phyloP scores from a whole-genome alignment of 2,329 filamentous ascomycete species.

The Basipetospora chlamydospora region DNA sequence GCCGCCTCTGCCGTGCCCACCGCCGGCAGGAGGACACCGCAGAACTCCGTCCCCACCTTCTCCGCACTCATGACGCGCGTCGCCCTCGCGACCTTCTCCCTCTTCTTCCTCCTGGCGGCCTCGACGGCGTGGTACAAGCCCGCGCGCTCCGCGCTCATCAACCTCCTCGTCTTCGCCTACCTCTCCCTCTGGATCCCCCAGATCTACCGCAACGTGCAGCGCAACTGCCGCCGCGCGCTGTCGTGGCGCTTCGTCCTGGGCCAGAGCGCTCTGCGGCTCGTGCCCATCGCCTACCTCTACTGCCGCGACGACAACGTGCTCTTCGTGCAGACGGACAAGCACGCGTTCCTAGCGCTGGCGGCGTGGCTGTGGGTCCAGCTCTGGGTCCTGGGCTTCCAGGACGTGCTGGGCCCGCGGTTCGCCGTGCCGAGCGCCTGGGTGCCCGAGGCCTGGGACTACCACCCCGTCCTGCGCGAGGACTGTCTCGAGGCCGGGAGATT shows the following conservation, averaged over 20 bases:
- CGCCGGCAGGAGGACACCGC: conserved; percentile 12
- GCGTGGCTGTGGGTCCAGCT: conserved; percentile 85
- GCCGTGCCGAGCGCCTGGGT: conserved; percentile 57
- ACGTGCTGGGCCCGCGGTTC: conserved; percentile 77
- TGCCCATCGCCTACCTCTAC: conserved; percentile 80
- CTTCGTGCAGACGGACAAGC: conserved; percentile 55
- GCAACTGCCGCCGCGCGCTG: conserved; percentile 85
- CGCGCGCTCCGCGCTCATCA: conserved; percentile 41
- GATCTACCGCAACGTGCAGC: conserved; percentile 76
- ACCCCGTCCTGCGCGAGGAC: conserved; percentile 75
- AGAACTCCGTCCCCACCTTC: conserved; percentile 23
- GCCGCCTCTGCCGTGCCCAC: conserved; percentile 22
- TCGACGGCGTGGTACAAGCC: conserved; percentile 45
- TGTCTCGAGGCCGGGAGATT: conserved; percentile 64
- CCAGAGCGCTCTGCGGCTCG: conserved; percentile 62
- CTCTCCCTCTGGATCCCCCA: conserved; percentile 88
- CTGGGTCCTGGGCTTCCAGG: conserved; percentile 63
- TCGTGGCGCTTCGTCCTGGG: conserved; percentile 82
- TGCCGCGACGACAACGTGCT: conserved; percentile 64
- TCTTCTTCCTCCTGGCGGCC: conserved; percentile 44
- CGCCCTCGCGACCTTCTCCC: conserved; percentile 36
- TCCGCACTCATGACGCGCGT: conserved; percentile 43
- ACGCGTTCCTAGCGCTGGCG: conserved; percentile 42
- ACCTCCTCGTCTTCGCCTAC: conserved; percentile 56
- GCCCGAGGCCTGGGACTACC: conserved; percentile 83